Conservation (phyloP, 2,329 filamentous ascomycete species). For the Coleophoma cylindrospora region DNA sequence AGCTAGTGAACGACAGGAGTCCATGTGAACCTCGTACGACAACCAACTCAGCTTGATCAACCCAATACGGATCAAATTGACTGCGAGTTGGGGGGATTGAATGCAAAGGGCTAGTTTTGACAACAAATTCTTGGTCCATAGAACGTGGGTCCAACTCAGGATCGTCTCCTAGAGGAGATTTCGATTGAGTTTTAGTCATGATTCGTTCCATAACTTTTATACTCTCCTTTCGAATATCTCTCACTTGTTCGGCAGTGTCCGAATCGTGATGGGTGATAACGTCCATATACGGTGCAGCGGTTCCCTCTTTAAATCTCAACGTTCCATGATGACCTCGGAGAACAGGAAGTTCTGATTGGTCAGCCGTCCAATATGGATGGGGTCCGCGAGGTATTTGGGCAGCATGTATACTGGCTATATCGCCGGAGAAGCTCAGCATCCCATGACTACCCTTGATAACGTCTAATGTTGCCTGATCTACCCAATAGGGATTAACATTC, state of each 20-base stretch:
- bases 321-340: neutral
- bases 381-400: neutral
- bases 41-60: neutral
- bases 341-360: neutral
- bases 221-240: too few species aligned
- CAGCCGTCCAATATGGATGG: neutral
- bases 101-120: too few species aligned
- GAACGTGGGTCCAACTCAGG: too few species aligned
- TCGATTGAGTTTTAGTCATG: too few species aligned
- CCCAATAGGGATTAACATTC: constrained; percentile 1
- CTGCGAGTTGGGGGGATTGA: too few species aligned
- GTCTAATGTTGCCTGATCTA: constrained; percentile 1
- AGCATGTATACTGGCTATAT: neutral
- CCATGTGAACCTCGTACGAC: constrained; percentile 1
- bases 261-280: neutral
- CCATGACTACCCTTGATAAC: constrained; percentile 1
- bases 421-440: neutral
- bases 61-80: neutral
- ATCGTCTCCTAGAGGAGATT: too few species aligned
- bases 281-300: neutral
- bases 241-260: neutral
- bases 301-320: neutral
- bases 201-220: too few species aligned
- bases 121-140: too few species aligned
- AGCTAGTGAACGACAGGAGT: neutral